These are phyloP conservation scores for Pyricularia pennisetigena DNA, from an alignment of 2,329 filamentous ascomycete species.

Conservation along the genomic window DNA sequence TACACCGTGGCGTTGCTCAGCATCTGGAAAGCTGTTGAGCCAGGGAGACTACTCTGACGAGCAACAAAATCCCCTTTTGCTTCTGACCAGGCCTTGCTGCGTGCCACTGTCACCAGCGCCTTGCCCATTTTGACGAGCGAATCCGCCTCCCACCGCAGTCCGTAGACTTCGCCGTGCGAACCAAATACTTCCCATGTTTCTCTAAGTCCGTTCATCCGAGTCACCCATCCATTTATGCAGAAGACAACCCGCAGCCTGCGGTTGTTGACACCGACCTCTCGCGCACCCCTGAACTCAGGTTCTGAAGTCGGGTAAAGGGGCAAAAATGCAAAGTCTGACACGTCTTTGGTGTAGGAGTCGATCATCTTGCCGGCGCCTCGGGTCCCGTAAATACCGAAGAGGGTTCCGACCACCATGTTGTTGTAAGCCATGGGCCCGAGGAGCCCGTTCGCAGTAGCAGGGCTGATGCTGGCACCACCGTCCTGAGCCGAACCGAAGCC, in stretches of 20 bases:
- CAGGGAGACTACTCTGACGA: slow-evolving; percentile 31
- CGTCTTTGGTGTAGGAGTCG: slow-evolving; percentile 76
- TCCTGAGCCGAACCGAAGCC: slow-evolving; percentile 73
- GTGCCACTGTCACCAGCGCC: slow-evolving; percentile 67
- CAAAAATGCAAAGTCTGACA: slow-evolving; percentile 82
- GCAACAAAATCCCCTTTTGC: slow-evolving; percentile 44
- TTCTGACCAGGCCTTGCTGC: slow-evolving; percentile 68
- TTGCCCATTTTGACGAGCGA: slow-evolving; percentile 68
- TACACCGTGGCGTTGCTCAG: slow-evolving; percentile 6
- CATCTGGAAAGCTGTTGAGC: slow-evolving; percentile 8
- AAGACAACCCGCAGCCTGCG: slow-evolving; percentile 73
- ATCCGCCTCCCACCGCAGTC: slow-evolving; percentile 73
- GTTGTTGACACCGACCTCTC: slow-evolving; percentile 42
- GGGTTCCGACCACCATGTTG: slow-evolving; percentile 65
- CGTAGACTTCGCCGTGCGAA: slow-evolving; percentile 66
- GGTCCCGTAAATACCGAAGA: slow-evolving; percentile 88
- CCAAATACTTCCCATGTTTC: slow-evolving; percentile 73
- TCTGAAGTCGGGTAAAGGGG: slow-evolving; percentile 49
- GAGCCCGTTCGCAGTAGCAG: slow-evolving; percentile 65
- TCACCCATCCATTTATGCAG: slow-evolving; percentile 74
- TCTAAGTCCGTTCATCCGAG: slow-evolving; percentile 59
- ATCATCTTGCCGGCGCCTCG: slow-evolving; percentile 79
- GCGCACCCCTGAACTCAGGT: slow-evolving; percentile 35
- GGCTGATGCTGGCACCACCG: slow-evolving; percentile 59
- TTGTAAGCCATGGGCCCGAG: slow-evolving; percentile 74